phyloP scores from a whole-genome alignment of 768 basidiomycete species.

The Naganishia onofrii region DNA sequence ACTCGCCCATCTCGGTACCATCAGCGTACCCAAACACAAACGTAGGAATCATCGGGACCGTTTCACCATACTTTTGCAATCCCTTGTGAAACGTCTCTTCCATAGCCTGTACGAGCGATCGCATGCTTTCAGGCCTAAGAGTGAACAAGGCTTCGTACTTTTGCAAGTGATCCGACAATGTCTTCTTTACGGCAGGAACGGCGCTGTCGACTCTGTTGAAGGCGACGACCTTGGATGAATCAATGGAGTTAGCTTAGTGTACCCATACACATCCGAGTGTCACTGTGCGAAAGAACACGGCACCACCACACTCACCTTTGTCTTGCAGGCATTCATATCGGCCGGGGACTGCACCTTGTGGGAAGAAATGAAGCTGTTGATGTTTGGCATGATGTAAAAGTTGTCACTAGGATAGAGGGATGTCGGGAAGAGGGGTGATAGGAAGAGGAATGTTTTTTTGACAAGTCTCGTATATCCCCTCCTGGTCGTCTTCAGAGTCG shows the following conservation, averaged over 20 bases:
- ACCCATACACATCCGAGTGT: too few relatives aligned
- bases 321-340: neutral
- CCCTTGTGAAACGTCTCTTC: constrained; percentile 86
- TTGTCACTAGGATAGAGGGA: neutral
- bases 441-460: too few relatives aligned
- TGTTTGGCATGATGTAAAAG: neutral
- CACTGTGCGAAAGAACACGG: too few relatives aligned
- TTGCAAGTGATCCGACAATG: constrained; percentile 87
- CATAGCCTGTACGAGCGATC: constrained; percentile 93
- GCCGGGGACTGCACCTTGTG: neutral
- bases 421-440: neutral
- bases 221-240: too few relatives aligned
- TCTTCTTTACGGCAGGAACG: constrained; percentile 84
- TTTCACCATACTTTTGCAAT: constrained; percentile 73
- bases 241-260: too few relatives aligned
- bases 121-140: constrained; percentile 46
- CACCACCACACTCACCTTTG: neutral
- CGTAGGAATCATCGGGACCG: constrained; percentile 75
- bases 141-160: constrained; percentile 83
- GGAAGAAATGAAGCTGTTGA: neutral
- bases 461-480: too few relatives aligned
- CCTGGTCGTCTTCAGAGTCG: too few relatives aligned
- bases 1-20: constrained; percentile 83
- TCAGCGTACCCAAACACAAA: constrained; percentile 91
- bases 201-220: neutral